A percentile compares a stretch with the other conserved stretches of the same genome.
Evolutionary conservation across 2,329 filamentous ascomycete species (phyloP).

Genomic region (Hypoxylon sp.): DNA sequence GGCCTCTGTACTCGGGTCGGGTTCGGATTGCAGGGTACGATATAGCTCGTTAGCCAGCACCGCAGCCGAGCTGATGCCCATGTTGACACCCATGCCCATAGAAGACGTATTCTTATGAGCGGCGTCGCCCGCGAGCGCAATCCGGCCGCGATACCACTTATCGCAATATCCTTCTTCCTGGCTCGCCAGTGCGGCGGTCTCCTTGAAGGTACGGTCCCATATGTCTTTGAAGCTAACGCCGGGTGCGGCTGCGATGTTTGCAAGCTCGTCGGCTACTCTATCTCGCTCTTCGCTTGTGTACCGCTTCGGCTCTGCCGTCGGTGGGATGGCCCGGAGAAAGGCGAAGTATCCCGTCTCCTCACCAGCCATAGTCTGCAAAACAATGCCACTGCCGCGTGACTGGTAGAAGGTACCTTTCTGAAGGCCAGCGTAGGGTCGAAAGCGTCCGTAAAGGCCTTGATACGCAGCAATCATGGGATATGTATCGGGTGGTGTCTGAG

Average conservation of each 20-base stretch:
- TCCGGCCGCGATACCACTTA: constrained; percentile 16
- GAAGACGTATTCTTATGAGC: constrained; percentile 1
- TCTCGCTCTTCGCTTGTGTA: constrained; percentile 21
- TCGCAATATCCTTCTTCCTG: constrained; percentile 25
- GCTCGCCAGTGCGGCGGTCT: constrained; percentile 6
- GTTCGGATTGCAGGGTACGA: constrained; percentile 4
- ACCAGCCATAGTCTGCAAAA: constrained; percentile 6
- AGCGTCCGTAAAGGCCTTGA: too few species aligned
- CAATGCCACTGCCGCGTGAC: neutral
- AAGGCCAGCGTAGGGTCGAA: neutral
- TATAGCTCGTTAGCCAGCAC: constrained; percentile 21
- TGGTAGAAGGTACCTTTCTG: neutral
- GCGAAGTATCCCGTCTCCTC: constrained; percentile 17
- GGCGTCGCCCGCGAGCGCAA: constrained; percentile 19
- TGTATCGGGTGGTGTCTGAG: neutral
- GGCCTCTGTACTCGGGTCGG: constrained; percentile 9
- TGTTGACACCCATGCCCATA: constrained; percentile 18
- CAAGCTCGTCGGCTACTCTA: constrained; percentile 9
- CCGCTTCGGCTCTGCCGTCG: constrained; percentile 6
- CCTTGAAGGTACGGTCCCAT: constrained; percentile 17
- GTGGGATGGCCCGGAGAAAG: constrained; percentile 14
- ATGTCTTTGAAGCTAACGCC: constrained; percentile 19
- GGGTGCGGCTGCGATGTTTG: constrained; percentile 11
- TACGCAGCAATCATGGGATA: neutral
- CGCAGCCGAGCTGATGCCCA: constrained; percentile 16